Base-by-base conservation (phyloP, 768 basidiomycete species). In the Lactarius akahatsu region DNA sequence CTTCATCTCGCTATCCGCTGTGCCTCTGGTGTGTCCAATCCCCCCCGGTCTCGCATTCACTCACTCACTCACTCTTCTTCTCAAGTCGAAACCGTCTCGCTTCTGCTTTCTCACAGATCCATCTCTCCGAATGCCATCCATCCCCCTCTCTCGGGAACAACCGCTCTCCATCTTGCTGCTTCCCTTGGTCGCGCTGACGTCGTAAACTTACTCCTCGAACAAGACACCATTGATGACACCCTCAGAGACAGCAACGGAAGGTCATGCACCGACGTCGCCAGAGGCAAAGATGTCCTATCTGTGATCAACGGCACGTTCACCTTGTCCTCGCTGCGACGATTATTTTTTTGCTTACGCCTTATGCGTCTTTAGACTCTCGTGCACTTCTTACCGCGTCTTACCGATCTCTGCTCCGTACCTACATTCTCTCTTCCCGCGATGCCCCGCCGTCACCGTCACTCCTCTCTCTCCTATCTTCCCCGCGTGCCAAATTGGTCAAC, bases 1-100 rank as follows among this genome's bases (percentile, higher is more conserved):
- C 77, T 94, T 8, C 91, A 94, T 75, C 83, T 94, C 2, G 91
- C 90, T 13, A 85, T 94, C n/a, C 84, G 90, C 52, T 93, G 92
- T 74, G 91, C 85, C 65, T 87, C 87, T 11, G 82, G 90, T 90
- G 71, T 28, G 86, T 55, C 50, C 15, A 15, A 10, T 7, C 15
- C 52, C 78, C 32, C n/a, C 8, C 56, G 50, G 4, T 45, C 23
- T 60, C 32, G 32, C 10, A 32, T 28, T 16, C 38, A 16, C n/a
- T 40, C 18, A 32, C 30, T 16, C 38, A 16, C n/a, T 40, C 18
- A n/a, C 40, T 41, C 68, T 52, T 26, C 69, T 26, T 4, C 67
- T 65, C 15, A 15, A 90, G 89, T 76, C 50, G 84, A 88, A 56
- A 94, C 91, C 0, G 82, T 93, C 16, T 75, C 83, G 13, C 77